Evolutionary conservation across 768 basidiomycete species (phyloP).

Genomic region (Cyclocybe cylindracea): DNA sequence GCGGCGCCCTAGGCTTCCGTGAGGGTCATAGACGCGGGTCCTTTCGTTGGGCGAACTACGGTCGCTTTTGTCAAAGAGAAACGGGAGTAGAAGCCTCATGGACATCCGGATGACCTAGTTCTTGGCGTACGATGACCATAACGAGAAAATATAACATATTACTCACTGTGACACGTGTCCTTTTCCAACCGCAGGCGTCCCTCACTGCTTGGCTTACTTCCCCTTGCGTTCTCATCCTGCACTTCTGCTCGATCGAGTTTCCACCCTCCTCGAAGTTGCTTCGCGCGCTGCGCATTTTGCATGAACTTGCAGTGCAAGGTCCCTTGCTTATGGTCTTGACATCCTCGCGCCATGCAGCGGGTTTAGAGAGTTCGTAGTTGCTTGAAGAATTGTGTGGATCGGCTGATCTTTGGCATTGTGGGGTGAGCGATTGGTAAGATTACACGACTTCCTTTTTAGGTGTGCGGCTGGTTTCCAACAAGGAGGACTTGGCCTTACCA

Average conservation of each 20-base stretch:
- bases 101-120: conserved; percentile 32
- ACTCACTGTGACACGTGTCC: conserved; percentile 11
- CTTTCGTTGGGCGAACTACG: no score
- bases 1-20: conserved; percentile 45
- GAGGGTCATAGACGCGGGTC: no score
- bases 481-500: no score
- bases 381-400: no score
- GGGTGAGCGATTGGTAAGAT: no score
- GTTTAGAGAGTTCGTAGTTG: no score
- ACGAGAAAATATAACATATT: neutral
- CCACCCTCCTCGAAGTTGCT: conserved; percentile 49
- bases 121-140: neutral
- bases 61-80: conserved; percentile 43
- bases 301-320: conserved; percentile 71
- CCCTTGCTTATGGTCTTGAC: conserved; percentile 56
- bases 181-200: conserved; percentile 49
- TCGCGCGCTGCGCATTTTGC: conserved; percentile 66
- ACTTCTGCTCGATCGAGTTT: conserved; percentile 54
- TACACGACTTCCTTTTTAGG: no score
- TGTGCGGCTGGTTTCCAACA: no score
- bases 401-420: no score
- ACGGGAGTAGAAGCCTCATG: conserved; percentile 69
- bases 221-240: conserved; percentile 68
- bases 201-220: conserved; percentile 53
- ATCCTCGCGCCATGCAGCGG: no score